Conservation (phyloP, 768 basidiomycete genomes). For the Boletus sensibilis region DNA sequence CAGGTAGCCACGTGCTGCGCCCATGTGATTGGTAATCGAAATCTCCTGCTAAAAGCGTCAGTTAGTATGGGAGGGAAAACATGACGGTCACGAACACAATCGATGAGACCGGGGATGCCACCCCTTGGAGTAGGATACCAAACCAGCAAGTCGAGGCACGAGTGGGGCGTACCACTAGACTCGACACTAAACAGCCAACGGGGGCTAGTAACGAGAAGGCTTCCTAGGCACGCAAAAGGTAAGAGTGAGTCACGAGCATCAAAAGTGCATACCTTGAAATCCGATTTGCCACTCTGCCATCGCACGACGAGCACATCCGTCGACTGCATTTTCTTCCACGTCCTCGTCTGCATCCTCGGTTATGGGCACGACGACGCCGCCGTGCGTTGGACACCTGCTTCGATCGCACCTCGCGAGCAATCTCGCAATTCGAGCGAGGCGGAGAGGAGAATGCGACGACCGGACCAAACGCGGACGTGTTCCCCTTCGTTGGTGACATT, state of each 20-base stretch:
- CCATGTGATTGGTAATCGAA: slow-evolving; percentile 87
- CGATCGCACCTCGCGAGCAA: slow-evolving; percentile 52
- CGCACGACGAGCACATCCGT: slow-evolving; percentile 71
- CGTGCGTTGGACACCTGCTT: slow-evolving; percentile 56
- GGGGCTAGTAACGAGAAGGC: slow-evolving; percentile 63
- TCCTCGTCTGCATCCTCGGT: slow-evolving; percentile 44
- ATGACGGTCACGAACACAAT: slow-evolving; percentile 49
- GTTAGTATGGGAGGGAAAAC: not conserved
- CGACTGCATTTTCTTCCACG: slow-evolving; percentile 34
- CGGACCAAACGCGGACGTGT: slow-evolving; percentile 54
- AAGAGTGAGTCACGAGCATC: not conserved
- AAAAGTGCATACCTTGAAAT: slow-evolving; percentile 53
- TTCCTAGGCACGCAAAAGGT: slow-evolving; percentile 45
- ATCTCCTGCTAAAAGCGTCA: slow-evolving; percentile 51
- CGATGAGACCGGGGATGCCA: slow-evolving; percentile 56
- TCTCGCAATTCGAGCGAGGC: slow-evolving; percentile 52
- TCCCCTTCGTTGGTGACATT: slow-evolving; percentile 26
- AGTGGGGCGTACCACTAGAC: slow-evolving; percentile 53
- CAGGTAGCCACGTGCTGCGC: slow-evolving; percentile 82
- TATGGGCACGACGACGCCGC: slow-evolving; percentile 54
- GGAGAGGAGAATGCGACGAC: slow-evolving; percentile 60
- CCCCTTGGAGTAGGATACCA: slow-evolving; percentile 79
- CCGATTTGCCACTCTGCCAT: slow-evolving; percentile 66
- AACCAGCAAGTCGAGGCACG: slow-evolving; percentile 71
- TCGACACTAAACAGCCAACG: slow-evolving; percentile 83